Percentiles rank a stretch among this genome's conserved stretches.
Evolutionary conservation across 495 filamentous ascomycete species (phyloP).

Genomic region (Neurospora intermedia): DNA sequence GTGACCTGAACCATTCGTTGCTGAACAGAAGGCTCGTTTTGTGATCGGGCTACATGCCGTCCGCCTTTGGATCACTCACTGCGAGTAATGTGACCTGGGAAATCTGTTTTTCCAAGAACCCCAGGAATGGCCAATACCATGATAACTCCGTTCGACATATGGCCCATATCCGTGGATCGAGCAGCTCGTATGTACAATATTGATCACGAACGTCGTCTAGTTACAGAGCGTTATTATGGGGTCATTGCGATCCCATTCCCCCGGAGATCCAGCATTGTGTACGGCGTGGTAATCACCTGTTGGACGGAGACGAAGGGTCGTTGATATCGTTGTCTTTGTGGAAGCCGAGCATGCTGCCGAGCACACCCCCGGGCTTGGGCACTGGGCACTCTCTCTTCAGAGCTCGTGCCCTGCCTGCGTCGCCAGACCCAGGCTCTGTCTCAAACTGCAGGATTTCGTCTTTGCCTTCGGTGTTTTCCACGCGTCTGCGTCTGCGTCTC

Average conservation of each 20-base stretch:
- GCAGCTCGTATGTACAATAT: background rate
- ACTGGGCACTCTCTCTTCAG: constrained; percentile 60
- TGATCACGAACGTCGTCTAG: background rate
- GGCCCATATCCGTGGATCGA: background rate
- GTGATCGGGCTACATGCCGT: background rate
- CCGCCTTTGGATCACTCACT: background rate
- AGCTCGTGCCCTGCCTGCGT: constrained; percentile 9
- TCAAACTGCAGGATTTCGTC: constrained; percentile 28
- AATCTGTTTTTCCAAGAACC: background rate
- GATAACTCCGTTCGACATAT: background rate
- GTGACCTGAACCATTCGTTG: background rate
- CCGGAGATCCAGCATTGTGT: background rate
- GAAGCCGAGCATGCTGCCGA: constrained; percentile 68
- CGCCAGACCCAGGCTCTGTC: constrained; percentile 7
- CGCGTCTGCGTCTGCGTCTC: constrained; percentile 33
- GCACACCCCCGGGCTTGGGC: constrained; percentile 66
- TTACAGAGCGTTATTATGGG: background rate
- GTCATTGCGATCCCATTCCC: background rate
- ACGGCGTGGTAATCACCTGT: constrained; percentile 6
- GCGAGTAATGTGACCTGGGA: background rate
- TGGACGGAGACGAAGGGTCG: constrained; percentile 2
- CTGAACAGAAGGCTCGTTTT: background rate
- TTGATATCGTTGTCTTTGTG: constrained; percentile 15
- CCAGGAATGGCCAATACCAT: background rate
- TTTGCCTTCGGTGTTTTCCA: constrained; percentile 18